These are phyloP conservation scores for Breynia disticha DNA, from an alignment of 441 rosid species.

Conservation along the genomic window DNA sequence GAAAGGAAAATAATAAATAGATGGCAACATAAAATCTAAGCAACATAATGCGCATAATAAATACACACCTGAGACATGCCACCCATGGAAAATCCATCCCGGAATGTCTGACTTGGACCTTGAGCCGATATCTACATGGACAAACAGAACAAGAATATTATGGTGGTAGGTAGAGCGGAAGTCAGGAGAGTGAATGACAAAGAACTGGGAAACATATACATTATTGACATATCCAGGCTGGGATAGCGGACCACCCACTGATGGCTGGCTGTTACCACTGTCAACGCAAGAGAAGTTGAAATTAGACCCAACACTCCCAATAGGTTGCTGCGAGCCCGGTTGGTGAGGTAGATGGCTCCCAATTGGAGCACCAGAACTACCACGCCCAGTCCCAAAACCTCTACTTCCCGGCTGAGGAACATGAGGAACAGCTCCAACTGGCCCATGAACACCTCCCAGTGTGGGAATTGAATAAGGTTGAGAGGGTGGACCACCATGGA, in stretches of 20 bases:
- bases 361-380: conserved; percentile 62
- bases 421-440: conserved; percentile 89
- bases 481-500: conserved; percentile 72
- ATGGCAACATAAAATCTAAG: conserved; percentile 2
- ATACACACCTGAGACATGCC: conserved; percentile 87
- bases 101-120: conserved; percentile 84
- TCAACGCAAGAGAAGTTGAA: conserved; percentile 66
- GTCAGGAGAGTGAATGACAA: too few species aligned
- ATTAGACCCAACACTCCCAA: conserved; percentile 74
- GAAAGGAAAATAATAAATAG: conserved; percentile 7
- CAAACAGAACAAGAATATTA: too few species aligned
- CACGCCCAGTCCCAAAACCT: conserved; percentile 92
- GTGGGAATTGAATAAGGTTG: conserved; percentile 94
- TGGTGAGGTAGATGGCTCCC: conserved; percentile 86
- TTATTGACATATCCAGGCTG: conserved; percentile 92
- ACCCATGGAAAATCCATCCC: conserved; percentile 96
- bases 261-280: conserved; percentile 86
- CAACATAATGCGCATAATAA: not conserved
- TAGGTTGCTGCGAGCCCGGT: conserved; percentile 65
- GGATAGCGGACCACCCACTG: conserved; percentile 82
- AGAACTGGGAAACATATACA: conserved; percentile 14
- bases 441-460: conserved; percentile 84
- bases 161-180: too few species aligned
- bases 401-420: conserved; percentile 83
- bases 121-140: conserved; percentile 49